Percentiles rank a stretch among this genome's conserved stretches.
phyloP scores from a whole-genome alignment of 306 rosid genomes.

The Crotalaria pallida region DNA sequence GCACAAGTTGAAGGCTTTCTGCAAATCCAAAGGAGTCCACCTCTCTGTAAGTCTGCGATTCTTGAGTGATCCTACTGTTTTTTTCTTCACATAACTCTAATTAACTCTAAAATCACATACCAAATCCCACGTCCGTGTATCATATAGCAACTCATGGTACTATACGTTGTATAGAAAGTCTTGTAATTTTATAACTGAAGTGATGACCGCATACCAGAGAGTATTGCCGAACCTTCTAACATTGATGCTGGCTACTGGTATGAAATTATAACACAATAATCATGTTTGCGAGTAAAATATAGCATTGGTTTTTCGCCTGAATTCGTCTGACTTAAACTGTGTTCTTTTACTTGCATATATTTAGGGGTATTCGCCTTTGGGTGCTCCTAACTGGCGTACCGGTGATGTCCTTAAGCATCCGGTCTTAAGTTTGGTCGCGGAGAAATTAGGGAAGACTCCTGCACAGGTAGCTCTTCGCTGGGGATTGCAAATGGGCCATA shows the following conservation, averaged over 20 bases:
- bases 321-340: background rate
- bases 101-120: too few relatives aligned
- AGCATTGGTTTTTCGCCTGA: background rate
- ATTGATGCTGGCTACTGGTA: too few relatives aligned
- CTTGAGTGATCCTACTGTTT: background rate
- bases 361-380: conserved; percentile 69
- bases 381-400: conserved; percentile 55
- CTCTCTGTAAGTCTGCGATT: conserved; percentile 43
- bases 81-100: background rate
- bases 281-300: background rate
- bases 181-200: too few relatives aligned
- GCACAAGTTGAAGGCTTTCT: conserved; percentile 38
- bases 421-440: conserved; percentile 30
- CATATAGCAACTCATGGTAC: too few relatives aligned
- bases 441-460: conserved; percentile 52
- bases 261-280: too few relatives aligned
- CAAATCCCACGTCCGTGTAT: too few relatives aligned
- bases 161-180: too few relatives aligned
- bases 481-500: conserved; percentile 64
- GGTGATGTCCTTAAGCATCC: conserved; percentile 60
- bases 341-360: conserved; percentile 1
- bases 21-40: conserved; percentile 62
- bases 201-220: too few relatives aligned
- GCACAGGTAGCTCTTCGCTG: conserved; percentile 65
- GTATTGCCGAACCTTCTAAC: too few relatives aligned